Conservation (phyloP, 2,329 filamentous ascomycete species). For the Chrysoporthe deuterocubensis region DNA sequence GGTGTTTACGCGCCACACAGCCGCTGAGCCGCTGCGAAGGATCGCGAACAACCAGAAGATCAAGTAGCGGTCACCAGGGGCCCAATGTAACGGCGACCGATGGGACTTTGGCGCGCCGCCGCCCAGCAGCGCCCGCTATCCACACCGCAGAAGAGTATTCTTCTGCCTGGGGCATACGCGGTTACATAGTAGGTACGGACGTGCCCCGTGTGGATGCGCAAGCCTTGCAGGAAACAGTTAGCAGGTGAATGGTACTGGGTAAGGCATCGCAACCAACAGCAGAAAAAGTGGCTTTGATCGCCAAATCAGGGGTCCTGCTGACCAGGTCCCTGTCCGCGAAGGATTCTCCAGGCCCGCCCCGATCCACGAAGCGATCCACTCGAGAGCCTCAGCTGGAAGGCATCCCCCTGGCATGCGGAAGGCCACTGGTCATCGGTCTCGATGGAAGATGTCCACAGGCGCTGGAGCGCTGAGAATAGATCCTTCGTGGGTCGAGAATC, state of each 20-base stretch:
- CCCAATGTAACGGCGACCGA: neutral
- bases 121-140: neutral
- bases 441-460: neutral
- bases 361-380: constrained; percentile 2
- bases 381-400: constrained; percentile 10
- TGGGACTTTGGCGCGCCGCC: neutral
- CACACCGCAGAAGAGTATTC: neutral
- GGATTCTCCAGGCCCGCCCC: neutral
- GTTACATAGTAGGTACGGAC: neutral
- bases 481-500: neutral
- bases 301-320: neutral
- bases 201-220: neutral
- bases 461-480: no score
- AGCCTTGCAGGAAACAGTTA: neutral
- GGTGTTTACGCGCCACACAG: constrained; percentile 6
- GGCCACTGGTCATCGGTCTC: neutral
- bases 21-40: constrained; percentile 16
- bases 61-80: constrained; percentile 27
- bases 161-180: neutral
- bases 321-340: constrained; percentile 1
- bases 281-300: neutral
- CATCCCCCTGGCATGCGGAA: neutral
- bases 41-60: constrained; percentile 9
- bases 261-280: neutral
- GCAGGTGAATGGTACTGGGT: neutral